Evolutionary conservation across 176 grass and related monocot genomes (phyloP), one percentile per base, ranked within the genome.

Genomic region (Otatea glauca): DNA sequence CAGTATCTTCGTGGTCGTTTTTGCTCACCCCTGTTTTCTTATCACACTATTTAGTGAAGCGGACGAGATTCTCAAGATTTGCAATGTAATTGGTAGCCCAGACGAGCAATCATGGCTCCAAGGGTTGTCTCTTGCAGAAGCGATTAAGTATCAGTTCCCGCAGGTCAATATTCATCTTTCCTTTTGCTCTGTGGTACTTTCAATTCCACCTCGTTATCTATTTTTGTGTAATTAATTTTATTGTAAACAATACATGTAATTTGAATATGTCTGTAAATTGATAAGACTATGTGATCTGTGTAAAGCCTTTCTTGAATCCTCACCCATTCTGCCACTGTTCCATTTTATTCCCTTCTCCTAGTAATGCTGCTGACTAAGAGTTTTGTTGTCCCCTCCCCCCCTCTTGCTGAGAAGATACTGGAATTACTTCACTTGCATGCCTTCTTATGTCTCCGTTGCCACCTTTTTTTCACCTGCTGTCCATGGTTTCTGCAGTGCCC

Each of bases 11-110:
- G 25, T 83, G 60, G 32, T n/a, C 61, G 11, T 62, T 59, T 77
- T 83, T 65, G 20, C 63, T 90, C 71, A 87, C 32, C 18, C 21
- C 5, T 54, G 4, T 62, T 86, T 70, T 64, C 18, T 80, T 84
- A 37, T 87, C 65, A 60, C 44, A 76, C 42, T 63, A 51, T 91
- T 60, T 82, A 99, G 97, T 80, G 97, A 99, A 96, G 86, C 87
- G 8, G 97, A 99, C 66, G 92, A 99, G 72, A 96, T 99, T 84
- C 81, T 92, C 65, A 99, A 94, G 87, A 99, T 99, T 42, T 96
- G 97, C 71, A 86, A 86, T 85, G 97, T 96, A 42, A 96, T 99
- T 39, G 96, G 96, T 73, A 94, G 86, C 75, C 96, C 96, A 21
- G 86, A 92, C 11, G 83, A 92, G 74, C 81, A 89, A 90, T 86